Base-by-base conservation (phyloP, 139 green algal genomes). In the Raphidocelis subcapitata region DNA sequence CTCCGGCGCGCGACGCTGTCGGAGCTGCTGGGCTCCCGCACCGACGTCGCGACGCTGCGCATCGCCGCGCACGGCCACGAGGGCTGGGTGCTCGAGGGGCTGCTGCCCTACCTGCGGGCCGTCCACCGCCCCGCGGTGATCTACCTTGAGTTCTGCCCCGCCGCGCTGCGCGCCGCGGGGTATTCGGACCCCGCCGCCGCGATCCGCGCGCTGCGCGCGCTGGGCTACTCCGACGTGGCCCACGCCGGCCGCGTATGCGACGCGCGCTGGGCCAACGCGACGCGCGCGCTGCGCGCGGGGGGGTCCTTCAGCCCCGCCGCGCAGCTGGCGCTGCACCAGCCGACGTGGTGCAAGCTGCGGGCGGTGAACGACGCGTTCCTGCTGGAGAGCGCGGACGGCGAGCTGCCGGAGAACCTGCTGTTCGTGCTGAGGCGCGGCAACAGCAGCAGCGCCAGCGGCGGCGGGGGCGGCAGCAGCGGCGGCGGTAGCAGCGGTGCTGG, bases 201-300 rank as follows among this genome's bases (percentile, higher is more conserved):
- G 61, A 64, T 96, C 60, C 67, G 74, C 26, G 73, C 77, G 66
- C 68, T 96, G 73, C 61, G 86, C 51, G 65, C 67, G 1, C 75
- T 91, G 65, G 92, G 92, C 37, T 97, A 95, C 79, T 80, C 64
- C 0, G 77, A 94, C 32, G 72, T 91, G 23, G 87, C 82, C 18
- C 92, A 97, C 75, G 81, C 86, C 3, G 92, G 92, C 21, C 76
- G 75, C 29, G 84, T 94, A 46, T 96, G 92, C 55, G 87, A 94
- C 54, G 74, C 88, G 73, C 84, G 90, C n/a, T 95, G 89, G 90
- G 52, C 74, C 56, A 87, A 91, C 67, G 74, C 88, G 51, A 92
- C 85, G 15, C 69, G 82, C 8, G 70, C 68, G n/a, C 67, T 91
- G 29, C 72, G 74, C 1, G 31, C 32, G 33, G 36, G 65, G 44